Evolutionary conservation across 805 yeast species (phyloP).

Genomic region (Candida silvatica): DNA sequence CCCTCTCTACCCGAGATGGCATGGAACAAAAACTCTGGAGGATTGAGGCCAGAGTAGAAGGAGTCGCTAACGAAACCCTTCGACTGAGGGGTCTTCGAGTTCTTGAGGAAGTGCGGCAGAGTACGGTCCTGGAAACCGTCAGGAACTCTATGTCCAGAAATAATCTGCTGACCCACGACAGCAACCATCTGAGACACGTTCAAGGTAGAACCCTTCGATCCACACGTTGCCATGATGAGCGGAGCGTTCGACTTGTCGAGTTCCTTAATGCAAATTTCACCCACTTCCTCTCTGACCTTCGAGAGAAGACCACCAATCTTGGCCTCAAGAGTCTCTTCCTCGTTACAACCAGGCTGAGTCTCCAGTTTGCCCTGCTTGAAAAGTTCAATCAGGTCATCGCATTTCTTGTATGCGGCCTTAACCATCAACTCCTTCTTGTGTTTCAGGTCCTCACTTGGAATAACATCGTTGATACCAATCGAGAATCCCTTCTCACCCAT

Average conservation of each 20-base stretch:
- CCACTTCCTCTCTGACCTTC: conserved; percentile 97
- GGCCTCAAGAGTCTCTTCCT: conserved; percentile 96
- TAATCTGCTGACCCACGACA: conserved; percentile 98
- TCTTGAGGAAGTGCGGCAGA: conserved; percentile 91
- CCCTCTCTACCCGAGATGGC: conserved; percentile 99
- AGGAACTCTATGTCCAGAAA: conserved; percentile 97
- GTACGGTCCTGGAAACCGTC: conserved; percentile 99
- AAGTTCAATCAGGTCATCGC: conserved; percentile 80
- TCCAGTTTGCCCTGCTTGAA: conserved; percentile 83
- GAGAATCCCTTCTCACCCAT: conserved; percentile 95
- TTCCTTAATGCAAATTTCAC: conserved; percentile 93
- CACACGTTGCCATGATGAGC: conserved; percentile 97
- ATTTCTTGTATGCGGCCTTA: conserved; percentile 79
- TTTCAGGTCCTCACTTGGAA: conserved; percentile 77
- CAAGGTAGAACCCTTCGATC: conserved; percentile 96
- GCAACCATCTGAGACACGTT: conserved; percentile 99
- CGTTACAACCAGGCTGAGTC: conserved; percentile 98
- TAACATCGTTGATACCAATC: conserved; percentile 95
- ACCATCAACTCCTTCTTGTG: conserved; percentile 80
- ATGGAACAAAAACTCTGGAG: conserved; percentile 96
- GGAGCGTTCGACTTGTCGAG: conserved; percentile 90
- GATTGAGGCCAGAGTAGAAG: conserved; percentile 86
- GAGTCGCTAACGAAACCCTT: conserved; percentile 97
- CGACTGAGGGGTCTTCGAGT: conserved; percentile 94
- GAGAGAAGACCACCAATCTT: conserved; percentile 94